Conservation (phyloP, 2,329 filamentous ascomycete species). For the Alternaria arborescens region DNA sequence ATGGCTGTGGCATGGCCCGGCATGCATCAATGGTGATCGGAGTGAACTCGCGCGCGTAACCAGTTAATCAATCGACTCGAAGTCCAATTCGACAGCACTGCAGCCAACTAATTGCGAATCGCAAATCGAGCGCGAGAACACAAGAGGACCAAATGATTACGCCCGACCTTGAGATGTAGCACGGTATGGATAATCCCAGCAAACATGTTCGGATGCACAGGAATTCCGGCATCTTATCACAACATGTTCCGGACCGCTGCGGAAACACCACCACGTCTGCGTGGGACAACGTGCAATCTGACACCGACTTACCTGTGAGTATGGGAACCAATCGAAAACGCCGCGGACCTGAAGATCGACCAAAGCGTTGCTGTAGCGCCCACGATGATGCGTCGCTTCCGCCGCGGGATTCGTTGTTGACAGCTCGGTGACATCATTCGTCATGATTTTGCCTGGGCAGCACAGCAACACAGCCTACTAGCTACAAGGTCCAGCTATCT, state of each 20-base stretch:
- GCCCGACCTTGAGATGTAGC: not conserved
- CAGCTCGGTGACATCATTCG: constrained; percentile 13
- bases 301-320: not conserved
- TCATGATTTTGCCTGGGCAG: not conserved
- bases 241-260: not conserved
- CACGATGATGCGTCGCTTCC: not conserved
- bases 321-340: constrained; percentile 1
- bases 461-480: constrained; percentile 4
- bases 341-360: constrained; percentile 4
- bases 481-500: constrained; percentile 1
- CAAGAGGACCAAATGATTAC: not conserved
- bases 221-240: not conserved
- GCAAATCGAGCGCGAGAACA: not conserved
- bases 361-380: not conserved
- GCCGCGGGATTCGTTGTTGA: constrained; percentile 1
- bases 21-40: not conserved
- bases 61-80: not conserved
- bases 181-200: not conserved
- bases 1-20: not conserved
- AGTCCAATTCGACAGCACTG: not conserved
- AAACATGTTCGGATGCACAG: not conserved
- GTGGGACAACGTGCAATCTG: not conserved
- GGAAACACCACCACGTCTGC: not conserved
- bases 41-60: not conserved
- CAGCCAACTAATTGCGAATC: not conserved